Evolutionary conservation across 73 alveolate genomes (phyloP), one percentile per base, ranked within the genome.

Genomic region (Urostyla sp.): DNA sequence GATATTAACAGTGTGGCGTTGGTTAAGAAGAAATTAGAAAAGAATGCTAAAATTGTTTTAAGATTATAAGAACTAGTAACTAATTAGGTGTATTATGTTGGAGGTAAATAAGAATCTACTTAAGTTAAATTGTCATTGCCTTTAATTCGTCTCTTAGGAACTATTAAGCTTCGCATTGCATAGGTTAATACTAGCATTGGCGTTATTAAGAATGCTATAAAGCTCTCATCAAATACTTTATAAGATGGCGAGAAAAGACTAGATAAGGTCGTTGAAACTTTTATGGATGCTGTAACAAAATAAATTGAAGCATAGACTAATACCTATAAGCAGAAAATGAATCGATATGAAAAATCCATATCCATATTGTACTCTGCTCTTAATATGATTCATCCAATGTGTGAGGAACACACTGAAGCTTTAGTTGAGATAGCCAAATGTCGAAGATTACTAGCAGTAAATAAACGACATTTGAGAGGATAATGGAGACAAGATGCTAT

Each of bases 331-430:
- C 89, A 80, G 79, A 86, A 82, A 58, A 81, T 93, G 93, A 93
- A 90, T 67, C 69, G 96, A 55, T 93, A 93, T 54, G 98, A 93
- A 84, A 93, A 93, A 57, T 79, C 92, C 54, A 93, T 93, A 26
- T 87, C 96, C 0, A 79, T 93, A 37, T 73, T 93, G 55, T 79
- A 89, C 75, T 90, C 96, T 26, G 90, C 95, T 45, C 88, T 90
- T 59, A 90, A 92, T 60, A 61, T 93, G 51, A 85, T 93, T n/a
- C 95, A 91, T 36, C 92, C 94, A 60, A 46, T 79, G 34, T 87
- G 94, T 20, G 79, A 86, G 32, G 96, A 93, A 84, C 90, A 93
- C 48, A 72, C 89, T 24, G 92, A 90, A 37, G 87, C 92, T 44
- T 67, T 93, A 45, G 94, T 93, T 0, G 98, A 93, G 69, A 78